phyloP scores from a whole-genome alignment of 257 asterid genomes.

The Solanum arcanum region DNA sequence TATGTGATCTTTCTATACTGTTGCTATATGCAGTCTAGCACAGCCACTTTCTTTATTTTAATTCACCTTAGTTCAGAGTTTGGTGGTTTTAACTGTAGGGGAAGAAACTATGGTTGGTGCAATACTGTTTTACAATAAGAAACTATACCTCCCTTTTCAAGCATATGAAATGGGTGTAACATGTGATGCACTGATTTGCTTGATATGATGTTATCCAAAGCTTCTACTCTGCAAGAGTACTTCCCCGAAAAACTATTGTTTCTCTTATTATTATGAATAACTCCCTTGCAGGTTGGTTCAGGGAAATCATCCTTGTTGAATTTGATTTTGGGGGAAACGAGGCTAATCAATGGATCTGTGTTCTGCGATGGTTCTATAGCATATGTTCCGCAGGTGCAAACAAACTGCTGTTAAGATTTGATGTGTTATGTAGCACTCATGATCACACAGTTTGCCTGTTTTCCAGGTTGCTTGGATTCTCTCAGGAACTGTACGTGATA shows the following conservation, averaged over 20 bases:
- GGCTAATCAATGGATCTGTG: slow-evolving; percentile 51
- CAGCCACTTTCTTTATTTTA: background rate
- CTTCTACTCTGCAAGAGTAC: background rate
- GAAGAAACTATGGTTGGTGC: background rate
- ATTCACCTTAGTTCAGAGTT: background rate
- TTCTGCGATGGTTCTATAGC: slow-evolving; percentile 47
- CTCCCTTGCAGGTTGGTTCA: slow-evolving; percentile 69
- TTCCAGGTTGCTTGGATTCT: slow-evolving; percentile 85
- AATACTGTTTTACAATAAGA: background rate
- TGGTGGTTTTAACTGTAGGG: background rate
- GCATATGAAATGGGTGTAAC: background rate
- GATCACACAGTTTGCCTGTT: background rate
- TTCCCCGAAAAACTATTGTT: background rate
- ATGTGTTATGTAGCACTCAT: background rate
- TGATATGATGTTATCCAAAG: background rate
- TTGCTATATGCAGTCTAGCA: background rate
- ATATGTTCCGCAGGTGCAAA: slow-evolving; percentile 81
- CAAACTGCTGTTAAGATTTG: slow-evolving; percentile 1
- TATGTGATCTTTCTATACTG: background rate
- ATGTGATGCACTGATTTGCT: background rate
- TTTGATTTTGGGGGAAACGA: slow-evolving; percentile 65
- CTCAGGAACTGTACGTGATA: slow-evolving; percentile 91
- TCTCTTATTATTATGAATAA: background rate
- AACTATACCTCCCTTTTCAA: background rate
- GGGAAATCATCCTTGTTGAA: slow-evolving; percentile 89